Base-by-base conservation (phyloP, 1,139 yeast species). In the Protomyces lactucae-debilis region DNA sequence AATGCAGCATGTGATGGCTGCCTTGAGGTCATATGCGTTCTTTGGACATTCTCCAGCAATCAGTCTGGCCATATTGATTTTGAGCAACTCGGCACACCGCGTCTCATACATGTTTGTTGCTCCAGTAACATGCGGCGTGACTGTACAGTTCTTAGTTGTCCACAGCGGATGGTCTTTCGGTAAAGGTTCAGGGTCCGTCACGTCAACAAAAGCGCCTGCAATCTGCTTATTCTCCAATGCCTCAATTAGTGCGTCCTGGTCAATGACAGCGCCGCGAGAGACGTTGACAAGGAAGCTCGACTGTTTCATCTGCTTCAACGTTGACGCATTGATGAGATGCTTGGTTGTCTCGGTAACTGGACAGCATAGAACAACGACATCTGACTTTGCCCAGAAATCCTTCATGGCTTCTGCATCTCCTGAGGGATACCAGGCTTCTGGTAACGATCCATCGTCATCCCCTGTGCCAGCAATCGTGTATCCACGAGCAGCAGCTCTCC, bases 91-190 rank as follows among this genome's bases (percentile, higher is more conserved):
- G 23, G 65, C 59, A 14, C 69, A 69, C 21, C 70, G 45, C 18
- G 67, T 59, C 48, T 64, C 66, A 48, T 69, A 51, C 92, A 95
- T 79, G 86, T 92, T 77, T 86, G 95, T 55, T 93, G 88, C 61
- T 91, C 95, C 95, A 79, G 95, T 95, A 69, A 88, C 87, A 73
- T 88, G 96, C 46, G 96, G 96, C 65, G 95, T 84, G 73, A 88
- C 80, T 67, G 87, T 86, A 60, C 88, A 84, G 73, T 88, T 88
- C 79, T 92, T 85, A 73, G 88, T 80, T 23, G 88, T 80, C 72
- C 85, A 83, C 71, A 88, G 81, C 72, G 87, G 92, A 52, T 87
- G 81, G 65, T 86, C 83, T 85, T 91, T 87, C 28, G 79, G 73
- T 69, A 93, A 87, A 70, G 96, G 96, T 77, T 88, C 96, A 69